Evolutionary conservation across 352 stramenopile genomes (phyloP), one percentile per base, ranked within the genome.

Genomic region (Globisporangium nagaii): DNA sequence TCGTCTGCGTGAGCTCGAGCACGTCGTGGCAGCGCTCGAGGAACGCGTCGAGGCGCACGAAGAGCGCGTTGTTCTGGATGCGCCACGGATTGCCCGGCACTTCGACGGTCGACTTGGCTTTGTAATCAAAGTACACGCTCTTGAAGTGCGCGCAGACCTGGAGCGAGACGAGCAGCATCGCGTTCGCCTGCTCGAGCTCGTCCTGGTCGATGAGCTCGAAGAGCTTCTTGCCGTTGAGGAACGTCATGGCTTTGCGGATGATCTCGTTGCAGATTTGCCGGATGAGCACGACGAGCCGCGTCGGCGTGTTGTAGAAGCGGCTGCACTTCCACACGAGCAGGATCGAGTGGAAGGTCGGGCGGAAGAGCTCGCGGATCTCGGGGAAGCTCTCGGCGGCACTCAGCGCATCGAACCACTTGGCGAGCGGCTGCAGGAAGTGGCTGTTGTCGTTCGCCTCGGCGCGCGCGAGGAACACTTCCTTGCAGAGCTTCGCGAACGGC

Each of bases 111-210:
- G 86, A 91, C 39, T 88, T 88, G 3, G 79, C 84, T 56, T 97
- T 97, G 78, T 97, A 97, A 58, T 95, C 85, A 53, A 97, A 96
- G 64, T 96, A 97, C 1, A 93, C 82, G 19, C 79, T 86, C 64
- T 97, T 97, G 56, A 97, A 96, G 31, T 84, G 71, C 1, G 84
- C 88, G 52, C 89, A 93, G 1, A 97, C 83, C 34, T 88, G 72
- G 4, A 97, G 66, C 22, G 73, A 84, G 19, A 71, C 58, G 12
- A 86, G 58, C 35, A 96, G 58, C 76, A 87, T 90, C n/a, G 62
- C 60, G 24, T 88, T 86, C 0, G 82, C 82, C 25, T 80, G 66
- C 25, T 90, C 79, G 25, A 88, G 58, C 28, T 92, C 82, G 34
- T 84, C 74, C 19, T 81, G 60, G 15, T 93, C 85, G 20, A 95